Percentiles rank a stretch among this genome's conserved stretches.
Conservation (phyloP, 768 basidiomycete genomes). For the Cubamyces lactineus region DNA sequence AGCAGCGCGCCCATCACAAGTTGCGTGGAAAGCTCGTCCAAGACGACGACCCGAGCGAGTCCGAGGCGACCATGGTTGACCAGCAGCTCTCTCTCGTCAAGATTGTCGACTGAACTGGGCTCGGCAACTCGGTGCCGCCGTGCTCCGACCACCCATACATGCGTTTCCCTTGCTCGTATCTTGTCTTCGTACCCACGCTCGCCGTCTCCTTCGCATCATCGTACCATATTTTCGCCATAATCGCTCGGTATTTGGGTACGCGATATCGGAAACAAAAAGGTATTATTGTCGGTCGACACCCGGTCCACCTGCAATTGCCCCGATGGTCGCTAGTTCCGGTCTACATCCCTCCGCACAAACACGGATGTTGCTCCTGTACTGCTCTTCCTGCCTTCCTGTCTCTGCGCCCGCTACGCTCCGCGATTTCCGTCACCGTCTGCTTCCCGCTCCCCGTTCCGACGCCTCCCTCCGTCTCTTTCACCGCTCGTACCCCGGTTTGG, state of each 20-base stretch:
- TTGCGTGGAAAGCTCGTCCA: conserved; percentile 6
- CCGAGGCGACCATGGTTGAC: conserved; percentile 23
- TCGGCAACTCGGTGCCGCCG: background rate
- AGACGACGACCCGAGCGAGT: conserved; percentile 18
- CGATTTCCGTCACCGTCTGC: background rate
- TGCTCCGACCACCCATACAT: background rate
- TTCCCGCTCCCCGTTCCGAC: background rate
- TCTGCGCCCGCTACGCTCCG: background rate
- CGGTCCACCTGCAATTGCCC: background rate
- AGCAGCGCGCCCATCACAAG: conserved; percentile 16
- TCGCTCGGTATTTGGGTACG: background rate
- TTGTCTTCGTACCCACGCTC: no score
- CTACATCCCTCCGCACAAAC: background rate
- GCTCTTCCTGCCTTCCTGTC: background rate
- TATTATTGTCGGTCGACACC: background rate
- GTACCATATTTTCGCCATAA: conserved; percentile 1
- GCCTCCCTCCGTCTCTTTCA: background rate
- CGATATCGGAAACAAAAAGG: background rate
- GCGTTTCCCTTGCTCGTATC: no score
- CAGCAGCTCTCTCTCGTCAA: background rate
- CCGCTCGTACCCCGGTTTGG: background rate
- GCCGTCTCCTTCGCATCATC: background rate
- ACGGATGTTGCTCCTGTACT: no score
- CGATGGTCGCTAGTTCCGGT: background rate
- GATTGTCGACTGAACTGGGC: background rate